Conservation (phyloP, 83 land plant genomes). For the Picea abies region DNA sequence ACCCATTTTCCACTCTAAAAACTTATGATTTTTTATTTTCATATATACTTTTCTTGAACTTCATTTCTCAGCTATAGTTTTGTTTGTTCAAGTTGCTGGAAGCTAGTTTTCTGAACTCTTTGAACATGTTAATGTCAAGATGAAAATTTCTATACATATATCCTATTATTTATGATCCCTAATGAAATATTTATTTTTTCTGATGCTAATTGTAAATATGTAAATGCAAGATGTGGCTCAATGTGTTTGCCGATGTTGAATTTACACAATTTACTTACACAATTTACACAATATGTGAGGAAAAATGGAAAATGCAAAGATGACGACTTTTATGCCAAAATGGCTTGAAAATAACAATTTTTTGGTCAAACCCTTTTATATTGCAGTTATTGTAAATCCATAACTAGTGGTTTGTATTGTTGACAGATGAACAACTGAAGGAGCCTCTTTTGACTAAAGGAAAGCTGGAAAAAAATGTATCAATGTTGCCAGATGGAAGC, state of each 20-base stretch:
- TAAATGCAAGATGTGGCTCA: not conserved
- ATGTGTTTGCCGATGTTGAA: not conserved
- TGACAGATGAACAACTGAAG: slow-evolving; percentile 10
- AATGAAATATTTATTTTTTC: not conserved
- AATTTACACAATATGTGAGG: not conserved
- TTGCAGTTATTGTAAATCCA: not conserved
- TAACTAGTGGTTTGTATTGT: not conserved
- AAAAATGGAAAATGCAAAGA: not conserved
- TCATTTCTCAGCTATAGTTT: not conserved
- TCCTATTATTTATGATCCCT: not conserved
- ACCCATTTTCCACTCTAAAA: no score
- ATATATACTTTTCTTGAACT: not conserved
- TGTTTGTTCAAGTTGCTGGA: no score
- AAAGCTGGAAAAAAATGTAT: no score
- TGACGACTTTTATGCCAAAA: not conserved
- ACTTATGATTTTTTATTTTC: not conserved
- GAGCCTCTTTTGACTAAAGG: not conserved
- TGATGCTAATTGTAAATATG: not conserved
- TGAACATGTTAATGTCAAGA: not conserved
- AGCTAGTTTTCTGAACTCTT: no score
- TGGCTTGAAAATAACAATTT: not conserved
- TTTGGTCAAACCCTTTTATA: not conserved
- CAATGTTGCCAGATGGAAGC: no score
- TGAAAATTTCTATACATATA: not conserved
- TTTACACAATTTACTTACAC: not conserved